Base-by-base conservation (phyloP, 352 stramenopile species). In the Phytophthora nicotianae region DNA sequence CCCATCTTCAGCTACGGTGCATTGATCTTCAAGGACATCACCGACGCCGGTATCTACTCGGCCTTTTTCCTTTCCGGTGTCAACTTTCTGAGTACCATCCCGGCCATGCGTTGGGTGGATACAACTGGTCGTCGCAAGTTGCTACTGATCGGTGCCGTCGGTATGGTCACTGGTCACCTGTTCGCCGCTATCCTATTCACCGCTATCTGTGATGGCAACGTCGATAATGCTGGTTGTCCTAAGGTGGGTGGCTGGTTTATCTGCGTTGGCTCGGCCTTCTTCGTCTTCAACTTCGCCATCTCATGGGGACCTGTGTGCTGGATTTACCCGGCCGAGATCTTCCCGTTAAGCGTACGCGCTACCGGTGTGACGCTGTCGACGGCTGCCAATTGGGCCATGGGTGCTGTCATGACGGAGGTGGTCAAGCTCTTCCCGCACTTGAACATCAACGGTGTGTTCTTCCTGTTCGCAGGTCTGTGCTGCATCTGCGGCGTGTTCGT, bases 11-110 rank as follows among this genome's bases (percentile, higher is more conserved):
- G 58, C 0, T 80, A 83, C 37, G 71, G 71, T 17, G 74, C 67
- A 33, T 64, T 80, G 20, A 83, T 80, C 54, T 81, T 83, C 57
- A 76, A 83, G 60, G 65, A 78, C 59, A 62, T 83, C 20, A 49
- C 73, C n/a, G 58, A 68, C 29, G 58, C 78, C 41, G 70, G 72
- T 21, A 71, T 84, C 50, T 50, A 73, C 27, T 75, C 70, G 17
- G 61, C 79, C 43, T 67, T 84, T 14, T 70, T 81, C 10, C 46
- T 81, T 24, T 74, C 68, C n/a, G 72, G 73, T 40, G 67, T 84
- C 43, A 84, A 81, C 43, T 81, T 79, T 26, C 19, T 79, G 16
- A 77, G 64, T 24, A 84, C 75, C 10, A 84, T 84, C 35, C 72
- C 66, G n/a, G 69, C 72, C 21, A 84, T 81, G 75, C 62, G 69